These are phyloP conservation scores for Polysphondylium violaceum DNA, from an alignment of 78 protist species.

Conservation along the genomic window DNA sequence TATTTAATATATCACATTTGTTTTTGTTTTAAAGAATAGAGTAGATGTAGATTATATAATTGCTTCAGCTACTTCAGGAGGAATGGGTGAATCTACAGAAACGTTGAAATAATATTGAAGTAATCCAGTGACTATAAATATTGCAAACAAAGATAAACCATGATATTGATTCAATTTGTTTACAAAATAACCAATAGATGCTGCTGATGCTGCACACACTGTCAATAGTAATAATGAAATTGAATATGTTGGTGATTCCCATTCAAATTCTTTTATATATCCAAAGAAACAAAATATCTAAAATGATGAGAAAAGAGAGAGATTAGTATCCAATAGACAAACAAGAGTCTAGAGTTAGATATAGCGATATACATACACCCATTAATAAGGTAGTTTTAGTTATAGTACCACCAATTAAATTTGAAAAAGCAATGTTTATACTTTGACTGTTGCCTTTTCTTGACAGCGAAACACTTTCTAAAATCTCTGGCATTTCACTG, in stretches of 20 bases:
- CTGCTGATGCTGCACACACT: conserved; percentile 58
- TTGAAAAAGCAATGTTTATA: conserved; percentile 85
- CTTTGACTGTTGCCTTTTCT: conserved; percentile 81
- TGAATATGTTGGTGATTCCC: conserved; percentile 84
- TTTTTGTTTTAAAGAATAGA: no score
- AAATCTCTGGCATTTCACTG: conserved; percentile 87
- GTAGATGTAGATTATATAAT: no score
- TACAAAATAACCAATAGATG: conserved; percentile 61
- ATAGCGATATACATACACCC: conserved; percentile 65
- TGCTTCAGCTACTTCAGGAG: no score
- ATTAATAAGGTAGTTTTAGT: conserved; percentile 84
- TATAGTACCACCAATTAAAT: conserved; percentile 88
- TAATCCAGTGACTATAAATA: conserved; percentile 39
- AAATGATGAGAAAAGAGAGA: background rate
- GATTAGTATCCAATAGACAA: background rate
- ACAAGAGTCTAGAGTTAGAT: background rate
- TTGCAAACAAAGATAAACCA: conserved; percentile 50
- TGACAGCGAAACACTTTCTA: conserved; percentile 78
- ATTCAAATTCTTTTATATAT: conserved; percentile 62
- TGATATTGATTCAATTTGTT: conserved; percentile 44
- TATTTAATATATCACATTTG: no score
- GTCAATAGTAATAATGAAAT: conserved; percentile 36
- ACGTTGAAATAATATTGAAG: conserved; percentile 69
- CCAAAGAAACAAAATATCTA: conserved; percentile 84
- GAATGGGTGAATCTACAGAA: no score